phyloP scores from a whole-genome alignment of 2,329 filamentous ascomycete genomes.

The Epichloe sibirici region DNA sequence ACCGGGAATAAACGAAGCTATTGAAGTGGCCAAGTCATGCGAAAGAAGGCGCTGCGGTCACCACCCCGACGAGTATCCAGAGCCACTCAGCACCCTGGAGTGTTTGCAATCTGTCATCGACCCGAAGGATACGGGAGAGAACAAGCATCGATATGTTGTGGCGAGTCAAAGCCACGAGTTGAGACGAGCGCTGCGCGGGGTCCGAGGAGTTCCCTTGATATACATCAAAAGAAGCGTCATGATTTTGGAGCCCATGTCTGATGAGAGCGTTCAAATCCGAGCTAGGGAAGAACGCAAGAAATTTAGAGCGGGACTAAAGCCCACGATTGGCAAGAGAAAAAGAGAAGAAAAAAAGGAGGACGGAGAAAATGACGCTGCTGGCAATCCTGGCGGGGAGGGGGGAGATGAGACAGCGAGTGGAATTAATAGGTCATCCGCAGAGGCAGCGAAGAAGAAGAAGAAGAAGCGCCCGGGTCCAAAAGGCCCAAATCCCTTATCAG shows the following conservation, averaged over 20 bases:
- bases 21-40: constrained; percentile 61
- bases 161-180: constrained; percentile 59
- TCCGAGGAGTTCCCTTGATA: constrained; percentile 62
- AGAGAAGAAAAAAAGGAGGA: constrained; percentile 32
- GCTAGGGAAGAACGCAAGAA: constrained; percentile 62
- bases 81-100: constrained; percentile 56
- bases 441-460: constrained; percentile 41
- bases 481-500: constrained; percentile 57
- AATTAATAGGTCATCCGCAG: constrained; percentile 9
- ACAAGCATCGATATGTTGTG: constrained; percentile 70
- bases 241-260: constrained; percentile 59
- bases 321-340: constrained; percentile 36
- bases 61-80: constrained; percentile 56
- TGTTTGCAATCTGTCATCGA: constrained; percentile 69
- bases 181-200: constrained; percentile 48
- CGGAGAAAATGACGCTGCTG: constrained; percentile 19
- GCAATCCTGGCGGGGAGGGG: constrained; percentile 22
- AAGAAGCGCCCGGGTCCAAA: constrained; percentile 50
- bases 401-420: constrained; percentile 12
- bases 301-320: constrained; percentile 57
- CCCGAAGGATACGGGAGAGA: constrained; percentile 56
- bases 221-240: constrained; percentile 73
- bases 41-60: constrained; percentile 72
- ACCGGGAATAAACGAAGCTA: constrained; percentile 44
- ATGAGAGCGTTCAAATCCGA: constrained; percentile 48